A percentile compares a stretch with the other conserved stretches of the same genome.
phyloP scores from a whole-genome alignment of 768 basidiomycete genomes.

The Phaeolepiota aurea region DNA sequence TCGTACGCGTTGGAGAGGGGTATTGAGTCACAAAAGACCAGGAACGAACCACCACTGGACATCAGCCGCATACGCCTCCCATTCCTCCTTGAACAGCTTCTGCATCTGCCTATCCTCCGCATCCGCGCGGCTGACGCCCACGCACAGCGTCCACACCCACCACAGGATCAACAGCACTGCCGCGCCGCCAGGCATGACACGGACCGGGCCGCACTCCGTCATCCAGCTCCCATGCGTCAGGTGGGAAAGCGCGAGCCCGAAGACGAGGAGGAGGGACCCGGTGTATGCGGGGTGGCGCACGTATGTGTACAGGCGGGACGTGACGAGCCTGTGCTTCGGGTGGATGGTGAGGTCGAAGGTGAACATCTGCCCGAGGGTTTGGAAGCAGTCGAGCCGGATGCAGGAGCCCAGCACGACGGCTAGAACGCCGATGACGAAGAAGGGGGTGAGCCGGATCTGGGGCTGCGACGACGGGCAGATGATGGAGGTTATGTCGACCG shows the following conservation, averaged over 20 bases:
- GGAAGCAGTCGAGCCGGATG: slow-evolving; percentile 37
- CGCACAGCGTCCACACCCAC: slow-evolving; percentile 35
- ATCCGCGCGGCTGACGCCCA: slow-evolving; percentile 33
- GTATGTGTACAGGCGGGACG: slow-evolving; percentile 31
- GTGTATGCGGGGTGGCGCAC: slow-evolving; percentile 44
- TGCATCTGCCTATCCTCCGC: slow-evolving; percentile 40
- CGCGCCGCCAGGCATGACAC: slow-evolving; percentile 12
- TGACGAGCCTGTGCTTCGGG: slow-evolving; percentile 32
- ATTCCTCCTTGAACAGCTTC: slow-evolving; percentile 32
- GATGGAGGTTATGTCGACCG: slow-evolving; percentile 20
- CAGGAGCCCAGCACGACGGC: slow-evolving; percentile 24
- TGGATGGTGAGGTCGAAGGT: slow-evolving; percentile 42
- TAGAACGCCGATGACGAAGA: slow-evolving; percentile 26
- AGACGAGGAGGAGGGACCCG: slow-evolving; percentile 34
- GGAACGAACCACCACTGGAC: slow-evolving; percentile 42
- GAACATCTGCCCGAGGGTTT: slow-evolving; percentile 34
- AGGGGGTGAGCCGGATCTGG: slow-evolving; percentile 15
- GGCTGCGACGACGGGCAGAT: slow-evolving; percentile 16
- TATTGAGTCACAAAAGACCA: slow-evolving; percentile 14
- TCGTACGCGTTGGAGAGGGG: too few relatives aligned
- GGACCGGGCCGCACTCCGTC: slow-evolving; percentile 21
- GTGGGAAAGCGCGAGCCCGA: slow-evolving; percentile 30
- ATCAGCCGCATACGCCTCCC: slow-evolving; percentile 33
- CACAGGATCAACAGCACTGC: slow-evolving; percentile 22
- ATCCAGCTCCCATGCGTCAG: slow-evolving; percentile 31